Conservation (phyloP, 2,329 filamentous ascomycete genomes). For the Nothophaeocryptopus gaeumannii region DNA sequence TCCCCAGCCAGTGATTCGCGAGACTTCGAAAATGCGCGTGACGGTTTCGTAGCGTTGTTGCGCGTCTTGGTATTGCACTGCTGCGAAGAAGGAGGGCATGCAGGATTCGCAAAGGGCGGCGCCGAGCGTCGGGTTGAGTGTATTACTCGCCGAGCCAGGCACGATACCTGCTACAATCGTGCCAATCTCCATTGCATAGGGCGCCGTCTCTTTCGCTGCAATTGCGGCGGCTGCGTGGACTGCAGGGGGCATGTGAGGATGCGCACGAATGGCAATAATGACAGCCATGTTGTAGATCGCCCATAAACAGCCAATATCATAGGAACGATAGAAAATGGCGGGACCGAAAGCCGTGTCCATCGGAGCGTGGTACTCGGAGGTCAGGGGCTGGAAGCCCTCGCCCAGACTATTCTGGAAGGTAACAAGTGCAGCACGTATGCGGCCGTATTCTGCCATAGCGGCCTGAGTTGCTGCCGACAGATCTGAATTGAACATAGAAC, state of each 20-base stretch:
- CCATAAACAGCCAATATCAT: constrained; percentile 85
- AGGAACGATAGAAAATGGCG: constrained; percentile 77
- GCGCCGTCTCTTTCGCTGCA: constrained; percentile 67
- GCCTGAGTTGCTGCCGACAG: constrained; percentile 63
- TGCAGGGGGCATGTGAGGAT: constrained; percentile 87
- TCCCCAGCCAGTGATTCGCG: constrained; percentile 81
- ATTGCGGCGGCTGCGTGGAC: constrained; percentile 83
- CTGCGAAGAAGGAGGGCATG: constrained; percentile 83
- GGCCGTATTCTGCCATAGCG: constrained; percentile 76
- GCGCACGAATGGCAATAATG: constrained; percentile 76
- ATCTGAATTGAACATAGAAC: constrained; percentile 40
- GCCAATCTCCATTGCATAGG: constrained; percentile 71
- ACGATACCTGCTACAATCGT: constrained; percentile 71
- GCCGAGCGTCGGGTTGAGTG: constrained; percentile 73
- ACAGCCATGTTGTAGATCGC: constrained; percentile 81
- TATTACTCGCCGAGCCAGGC: constrained; percentile 48
- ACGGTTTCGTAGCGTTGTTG: constrained; percentile 76
- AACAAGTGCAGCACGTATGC: constrained; percentile 68
- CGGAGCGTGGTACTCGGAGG: constrained; percentile 62
- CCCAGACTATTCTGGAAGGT: constrained; percentile 65
- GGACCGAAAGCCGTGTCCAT: constrained; percentile 74
- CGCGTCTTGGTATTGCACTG: constrained; percentile 70
- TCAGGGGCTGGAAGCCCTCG: constrained; percentile 71
- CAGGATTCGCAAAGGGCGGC: constrained; percentile 78
- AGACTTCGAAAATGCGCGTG: constrained; percentile 69